Percentiles rank a stretch among this genome's conserved stretches.
Conservation (phyloP, 2,329 filamentous ascomycete genomes). For the Periconia sp. region DNA sequence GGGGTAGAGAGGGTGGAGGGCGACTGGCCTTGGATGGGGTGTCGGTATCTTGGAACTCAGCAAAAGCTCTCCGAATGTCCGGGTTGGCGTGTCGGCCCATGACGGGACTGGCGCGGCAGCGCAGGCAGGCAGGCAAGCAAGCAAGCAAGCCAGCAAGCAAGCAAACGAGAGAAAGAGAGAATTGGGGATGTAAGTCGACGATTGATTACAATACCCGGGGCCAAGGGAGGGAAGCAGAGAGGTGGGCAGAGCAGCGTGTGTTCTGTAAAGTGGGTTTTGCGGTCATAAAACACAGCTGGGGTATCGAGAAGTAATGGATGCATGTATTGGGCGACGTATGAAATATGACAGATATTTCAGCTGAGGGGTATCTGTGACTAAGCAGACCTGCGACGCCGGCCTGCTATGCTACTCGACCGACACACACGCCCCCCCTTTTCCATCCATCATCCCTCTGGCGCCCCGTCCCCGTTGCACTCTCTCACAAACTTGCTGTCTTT, state of each 20-base stretch:
- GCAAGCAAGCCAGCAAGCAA: too few species aligned
- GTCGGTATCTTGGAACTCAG: constrained; percentile 45
- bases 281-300: not conserved
- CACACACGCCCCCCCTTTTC: too few species aligned
- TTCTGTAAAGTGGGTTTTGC: not conserved
- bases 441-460: too few species aligned
- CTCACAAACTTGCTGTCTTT: too few species aligned
- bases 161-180: not conserved
- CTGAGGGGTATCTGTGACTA: too few species aligned
- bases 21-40: constrained; percentile 42
- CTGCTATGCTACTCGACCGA: too few species aligned
- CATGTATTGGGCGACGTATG: too few species aligned
- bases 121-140: too few species aligned
- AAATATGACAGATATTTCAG: too few species aligned
- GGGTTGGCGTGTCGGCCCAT: constrained; percentile 45
- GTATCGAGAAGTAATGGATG: not conserved
- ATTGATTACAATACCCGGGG: not conserved
- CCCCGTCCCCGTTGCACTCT: too few species aligned
- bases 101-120: not conserved
- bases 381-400: too few species aligned
- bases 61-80: constrained; percentile 44
- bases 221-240: not conserved
- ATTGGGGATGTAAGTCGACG: too few species aligned
- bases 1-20: constrained; percentile 2
- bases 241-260: not conserved